Conservation (phyloP, 108 stramenopile species). For the Cyclotella distinguenda region DNA sequence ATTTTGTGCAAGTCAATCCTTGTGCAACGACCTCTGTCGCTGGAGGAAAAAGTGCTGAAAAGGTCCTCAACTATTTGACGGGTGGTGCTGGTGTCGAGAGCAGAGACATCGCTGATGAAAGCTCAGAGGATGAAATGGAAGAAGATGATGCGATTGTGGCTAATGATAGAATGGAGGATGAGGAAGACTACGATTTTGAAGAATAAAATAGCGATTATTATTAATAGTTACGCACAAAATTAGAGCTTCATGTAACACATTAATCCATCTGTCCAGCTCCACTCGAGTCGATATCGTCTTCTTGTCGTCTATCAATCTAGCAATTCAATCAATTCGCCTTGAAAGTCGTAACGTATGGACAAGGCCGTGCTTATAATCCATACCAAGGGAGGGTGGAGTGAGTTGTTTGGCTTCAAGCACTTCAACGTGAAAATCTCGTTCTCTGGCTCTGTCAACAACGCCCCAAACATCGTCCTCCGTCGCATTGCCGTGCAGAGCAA, state of each 20-base stretch:
- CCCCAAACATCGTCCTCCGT: slow-evolving; percentile 47
- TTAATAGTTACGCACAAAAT: not conserved
- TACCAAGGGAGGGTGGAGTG: slow-evolving; percentile 30
- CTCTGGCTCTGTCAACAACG: slow-evolving; percentile 40
- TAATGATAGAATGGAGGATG: slow-evolving; percentile 57
- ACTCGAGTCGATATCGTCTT: too few species aligned
- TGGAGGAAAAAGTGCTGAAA: slow-evolving; percentile 17
- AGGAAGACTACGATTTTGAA: slow-evolving; percentile 73
- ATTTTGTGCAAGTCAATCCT: slow-evolving; percentile 75
- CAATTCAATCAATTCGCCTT: too few species aligned
- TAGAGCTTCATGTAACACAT: too few species aligned
- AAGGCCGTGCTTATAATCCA: slow-evolving; percentile 43
- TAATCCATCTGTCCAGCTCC: too few species aligned
- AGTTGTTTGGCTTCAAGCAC: slow-evolving; percentile 34
- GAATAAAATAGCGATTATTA: slow-evolving; percentile 7
- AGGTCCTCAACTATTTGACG: slow-evolving; percentile 51
- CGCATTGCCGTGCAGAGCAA: slow-evolving; percentile 49
- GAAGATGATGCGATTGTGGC: slow-evolving; percentile 44
- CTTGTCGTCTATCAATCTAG: too few species aligned
- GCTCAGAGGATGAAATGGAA: slow-evolving; percentile 51
- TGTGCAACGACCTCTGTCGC: slow-evolving; percentile 1
- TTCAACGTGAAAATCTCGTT: slow-evolving; percentile 46
- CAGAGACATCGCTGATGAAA: slow-evolving; percentile 34
- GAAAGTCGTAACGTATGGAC: slow-evolving; percentile 43
- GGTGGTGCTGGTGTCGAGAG: slow-evolving; percentile 48